Percentiles rank a stretch among this genome's conserved stretches.
Evolutionary conservation across 2,329 filamentous ascomycete species (phyloP).

Genomic region (Fusarium solani-melongenae): DNA sequence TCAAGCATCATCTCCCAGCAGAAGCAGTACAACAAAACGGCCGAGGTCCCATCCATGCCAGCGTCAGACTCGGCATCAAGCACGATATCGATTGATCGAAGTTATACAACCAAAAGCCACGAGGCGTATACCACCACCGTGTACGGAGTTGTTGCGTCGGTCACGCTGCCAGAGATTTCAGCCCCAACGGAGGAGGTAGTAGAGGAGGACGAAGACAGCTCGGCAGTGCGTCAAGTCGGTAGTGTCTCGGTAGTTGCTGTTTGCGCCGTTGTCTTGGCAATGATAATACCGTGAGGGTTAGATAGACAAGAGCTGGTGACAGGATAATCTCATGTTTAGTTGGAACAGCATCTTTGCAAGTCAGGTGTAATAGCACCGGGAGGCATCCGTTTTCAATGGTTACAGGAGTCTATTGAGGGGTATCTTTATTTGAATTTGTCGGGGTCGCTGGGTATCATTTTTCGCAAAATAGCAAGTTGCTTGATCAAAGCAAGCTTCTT

Average conservation of each 20-base stretch:
- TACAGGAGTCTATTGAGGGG: background rate
- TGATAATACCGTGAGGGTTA: background rate
- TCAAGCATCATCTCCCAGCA: constrained; percentile 26
- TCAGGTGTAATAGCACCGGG: background rate
- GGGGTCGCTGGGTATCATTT: constrained; percentile 73
- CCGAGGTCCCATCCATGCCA: constrained; percentile 5
- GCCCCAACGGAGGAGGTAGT: background rate
- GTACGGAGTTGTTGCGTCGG: background rate
- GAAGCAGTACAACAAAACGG: constrained; percentile 24
- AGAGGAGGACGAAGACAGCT: background rate
- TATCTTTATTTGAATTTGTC: constrained; percentile 57
- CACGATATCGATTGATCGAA: constrained; percentile 3
- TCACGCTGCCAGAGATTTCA: background rate
- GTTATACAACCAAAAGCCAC: constrained; percentile 4
- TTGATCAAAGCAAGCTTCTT: constrained; percentile 72
- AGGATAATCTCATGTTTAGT: background rate
- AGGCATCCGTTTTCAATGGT: background rate
- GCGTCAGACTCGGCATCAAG: background rate
- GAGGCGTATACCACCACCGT: background rate
- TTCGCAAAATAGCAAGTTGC: constrained; percentile 74
- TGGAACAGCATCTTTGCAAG: background rate
- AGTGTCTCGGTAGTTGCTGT: background rate
- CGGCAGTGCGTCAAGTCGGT: background rate
- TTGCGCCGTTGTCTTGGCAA: background rate
- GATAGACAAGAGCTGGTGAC: background rate